Conservation (phyloP, 768 basidiomycete genomes). For the Suillus fuscotomentosus region DNA sequence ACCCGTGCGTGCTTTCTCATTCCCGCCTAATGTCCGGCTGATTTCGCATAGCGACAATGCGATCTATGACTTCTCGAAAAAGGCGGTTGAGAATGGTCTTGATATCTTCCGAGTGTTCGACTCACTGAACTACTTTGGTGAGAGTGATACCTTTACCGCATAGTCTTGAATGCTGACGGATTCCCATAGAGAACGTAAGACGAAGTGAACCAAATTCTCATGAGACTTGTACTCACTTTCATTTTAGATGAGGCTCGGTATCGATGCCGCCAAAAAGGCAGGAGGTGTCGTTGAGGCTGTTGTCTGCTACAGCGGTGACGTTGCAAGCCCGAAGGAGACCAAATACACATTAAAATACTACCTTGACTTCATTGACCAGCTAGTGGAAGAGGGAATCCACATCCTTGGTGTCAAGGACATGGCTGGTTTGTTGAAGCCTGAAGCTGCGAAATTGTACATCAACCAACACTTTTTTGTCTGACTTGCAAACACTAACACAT, state of each 20-base stretch:
- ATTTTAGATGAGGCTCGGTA: conserved; percentile 89
- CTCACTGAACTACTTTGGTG: conserved; percentile 97
- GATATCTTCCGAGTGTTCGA: conserved; percentile 99
- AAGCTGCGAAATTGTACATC: conserved; percentile 84
- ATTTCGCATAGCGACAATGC: conserved; percentile 76
- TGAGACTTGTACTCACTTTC: conserved; percentile 14
- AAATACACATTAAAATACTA: conserved; percentile 99
- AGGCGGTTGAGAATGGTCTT: conserved; percentile 98
- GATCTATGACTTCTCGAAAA: conserved; percentile 99
- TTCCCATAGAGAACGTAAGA: conserved; percentile 66
- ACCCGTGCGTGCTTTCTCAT: conserved; percentile 63
- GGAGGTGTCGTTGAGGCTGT: conserved; percentile 98
- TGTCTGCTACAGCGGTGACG: conserved; percentile 98
- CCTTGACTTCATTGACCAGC: conserved; percentile 90
- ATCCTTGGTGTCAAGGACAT: conserved; percentile 98
- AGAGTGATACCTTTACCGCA: conserved; percentile 29
- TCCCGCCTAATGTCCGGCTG: neutral
- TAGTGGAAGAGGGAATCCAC: conserved; percentile 94
- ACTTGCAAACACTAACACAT: conserved; percentile 6
- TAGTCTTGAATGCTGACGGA: conserved; percentile 2
- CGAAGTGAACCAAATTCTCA: neutral
- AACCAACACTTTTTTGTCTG: neutral
- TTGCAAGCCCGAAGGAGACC: conserved; percentile 89
- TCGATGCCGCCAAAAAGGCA: conserved; percentile 99
- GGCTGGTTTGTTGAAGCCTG: conserved; percentile 95